phyloP scores from a whole-genome alignment of 202 grass and related monocot species.

The Brachypodium distachyon region DNA sequence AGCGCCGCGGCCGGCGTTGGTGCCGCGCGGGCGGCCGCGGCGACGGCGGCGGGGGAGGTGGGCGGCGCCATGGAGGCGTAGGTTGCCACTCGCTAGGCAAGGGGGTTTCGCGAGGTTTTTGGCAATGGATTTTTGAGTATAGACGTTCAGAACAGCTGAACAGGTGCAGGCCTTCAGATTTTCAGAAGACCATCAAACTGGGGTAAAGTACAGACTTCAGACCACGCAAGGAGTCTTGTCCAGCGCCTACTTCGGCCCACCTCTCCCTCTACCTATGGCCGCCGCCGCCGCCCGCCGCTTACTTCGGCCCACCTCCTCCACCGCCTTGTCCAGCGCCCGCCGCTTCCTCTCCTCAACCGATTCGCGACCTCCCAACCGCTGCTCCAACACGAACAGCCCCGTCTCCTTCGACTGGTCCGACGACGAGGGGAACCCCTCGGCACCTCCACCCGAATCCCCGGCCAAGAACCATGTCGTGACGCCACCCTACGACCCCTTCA shows the following conservation, averaged over 20 bases:
- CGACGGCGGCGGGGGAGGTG: constrained; percentile 18
- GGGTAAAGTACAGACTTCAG: neutral
- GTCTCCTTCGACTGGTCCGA: constrained; percentile 76
- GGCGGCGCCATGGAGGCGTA: constrained; percentile 21
- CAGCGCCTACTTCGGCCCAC: neutral
- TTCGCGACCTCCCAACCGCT: neutral
- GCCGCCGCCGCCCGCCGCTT: constrained; percentile 8
- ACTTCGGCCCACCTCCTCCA: neutral
- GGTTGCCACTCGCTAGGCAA: neutral
- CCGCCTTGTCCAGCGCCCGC: constrained; percentile 6
- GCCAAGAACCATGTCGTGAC: constrained; percentile 24
- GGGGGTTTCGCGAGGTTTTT: neutral
- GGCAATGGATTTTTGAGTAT: neutral
- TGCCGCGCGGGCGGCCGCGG: constrained; percentile 21
- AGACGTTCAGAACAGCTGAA: neutral
- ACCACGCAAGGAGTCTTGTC: neutral
- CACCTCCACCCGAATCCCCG: neutral
- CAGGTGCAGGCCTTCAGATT: too few relatives aligned
- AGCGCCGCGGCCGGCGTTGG: constrained; percentile 31
- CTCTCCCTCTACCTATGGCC: neutral
- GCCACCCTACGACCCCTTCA: constrained; percentile 75
- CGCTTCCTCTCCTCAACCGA: constrained; percentile 27
- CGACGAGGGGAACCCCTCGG: constrained; percentile 24
- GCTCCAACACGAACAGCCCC: constrained; percentile 52
- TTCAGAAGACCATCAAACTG: neutral